A percentile compares a stretch with the other conserved stretches of the same genome.
Conservation (phyloP, 176 grass and related monocot species). For the Carex littledalei region DNA sequence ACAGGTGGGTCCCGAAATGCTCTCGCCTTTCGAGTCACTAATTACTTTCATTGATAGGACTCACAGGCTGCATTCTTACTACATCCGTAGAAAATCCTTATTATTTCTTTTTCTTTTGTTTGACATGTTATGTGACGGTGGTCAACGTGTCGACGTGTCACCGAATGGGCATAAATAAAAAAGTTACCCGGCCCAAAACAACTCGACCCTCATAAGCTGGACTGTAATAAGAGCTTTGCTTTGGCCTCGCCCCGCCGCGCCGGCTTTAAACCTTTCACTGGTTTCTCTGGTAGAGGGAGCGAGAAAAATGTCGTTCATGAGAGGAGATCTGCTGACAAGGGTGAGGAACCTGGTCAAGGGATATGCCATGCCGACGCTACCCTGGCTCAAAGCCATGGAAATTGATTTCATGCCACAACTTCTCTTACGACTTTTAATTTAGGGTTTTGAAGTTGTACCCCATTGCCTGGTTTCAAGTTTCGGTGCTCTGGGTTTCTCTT, state of each 20-base stretch:
- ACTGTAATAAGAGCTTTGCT: neutral
- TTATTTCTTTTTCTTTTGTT: neutral
- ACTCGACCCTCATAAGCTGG: neutral
- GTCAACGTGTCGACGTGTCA: neutral
- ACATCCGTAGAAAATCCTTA: neutral
- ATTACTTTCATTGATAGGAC: neutral
- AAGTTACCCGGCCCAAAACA: neutral
- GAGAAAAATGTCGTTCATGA: slow-evolving; percentile 75
- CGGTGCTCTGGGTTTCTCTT: neutral
- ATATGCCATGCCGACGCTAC: slow-evolving; percentile 47
- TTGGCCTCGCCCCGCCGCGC: neutral
- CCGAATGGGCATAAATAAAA: neutral
- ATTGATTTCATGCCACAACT: neutral
- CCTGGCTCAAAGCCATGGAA: slow-evolving; percentile 98
- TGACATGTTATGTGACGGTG: neutral
- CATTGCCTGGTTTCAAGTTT: neutral
- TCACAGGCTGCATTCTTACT: neutral
- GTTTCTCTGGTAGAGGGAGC: neutral
- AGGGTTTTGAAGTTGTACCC: neutral
- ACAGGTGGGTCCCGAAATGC: neutral
- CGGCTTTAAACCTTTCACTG: neutral
- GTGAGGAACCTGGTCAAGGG: slow-evolving; percentile 81
- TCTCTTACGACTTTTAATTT: neutral
- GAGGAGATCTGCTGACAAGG: slow-evolving; percentile 59
- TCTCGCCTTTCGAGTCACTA: neutral